Conservation (phyloP, 371 early-diverging fungal genomes). For the Haplosporangium sp. region DNA sequence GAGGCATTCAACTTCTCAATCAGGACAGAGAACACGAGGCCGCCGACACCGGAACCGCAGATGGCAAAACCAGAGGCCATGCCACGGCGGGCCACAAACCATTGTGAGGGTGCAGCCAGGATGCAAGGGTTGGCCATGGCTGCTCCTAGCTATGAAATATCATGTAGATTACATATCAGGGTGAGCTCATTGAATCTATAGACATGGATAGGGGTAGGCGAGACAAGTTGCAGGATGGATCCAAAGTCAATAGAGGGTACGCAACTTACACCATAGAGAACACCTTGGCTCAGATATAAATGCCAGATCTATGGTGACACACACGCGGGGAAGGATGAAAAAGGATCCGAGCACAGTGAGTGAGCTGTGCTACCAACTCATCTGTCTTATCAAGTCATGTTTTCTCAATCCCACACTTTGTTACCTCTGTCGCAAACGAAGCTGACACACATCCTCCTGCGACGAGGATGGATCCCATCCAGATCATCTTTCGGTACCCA, state of each 20-base stretch:
- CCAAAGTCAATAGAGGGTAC: neutral
- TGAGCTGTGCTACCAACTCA: too few species aligned
- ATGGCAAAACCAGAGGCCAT: slow-evolving; percentile 83
- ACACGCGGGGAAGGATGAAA: neutral
- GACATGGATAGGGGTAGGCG: too few species aligned
- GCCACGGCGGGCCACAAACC: slow-evolving; percentile 78
- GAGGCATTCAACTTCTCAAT: slow-evolving; percentile 58
- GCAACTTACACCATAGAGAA: slow-evolving; percentile 43
- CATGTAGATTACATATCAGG: neutral
- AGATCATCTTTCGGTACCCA: slow-evolving; percentile 46
- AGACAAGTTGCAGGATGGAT: neutral
- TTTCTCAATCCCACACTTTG: neutral
- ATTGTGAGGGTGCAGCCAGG: slow-evolving; percentile 74
- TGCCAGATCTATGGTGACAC: slow-evolving; percentile 39
- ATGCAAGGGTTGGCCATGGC: slow-evolving; percentile 66
- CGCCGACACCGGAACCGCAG: slow-evolving; percentile 76
- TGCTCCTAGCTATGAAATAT: slow-evolving; percentile 49
- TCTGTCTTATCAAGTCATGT: neutral
- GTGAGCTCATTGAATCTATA: too few species aligned
- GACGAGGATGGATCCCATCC: slow-evolving; percentile 33
- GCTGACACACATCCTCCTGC: slow-evolving; percentile 41
- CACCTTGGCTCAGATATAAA: slow-evolving; percentile 42
- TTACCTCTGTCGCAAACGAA: slow-evolving; percentile 54
- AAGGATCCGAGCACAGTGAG: neutral
- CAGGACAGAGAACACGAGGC: slow-evolving; percentile 65